Percentiles rank a stretch among this genome's conserved stretches.
phyloP scores from a whole-genome alignment of 176 grass and related monocot species.

The Cenchrus purpureus region DNA sequence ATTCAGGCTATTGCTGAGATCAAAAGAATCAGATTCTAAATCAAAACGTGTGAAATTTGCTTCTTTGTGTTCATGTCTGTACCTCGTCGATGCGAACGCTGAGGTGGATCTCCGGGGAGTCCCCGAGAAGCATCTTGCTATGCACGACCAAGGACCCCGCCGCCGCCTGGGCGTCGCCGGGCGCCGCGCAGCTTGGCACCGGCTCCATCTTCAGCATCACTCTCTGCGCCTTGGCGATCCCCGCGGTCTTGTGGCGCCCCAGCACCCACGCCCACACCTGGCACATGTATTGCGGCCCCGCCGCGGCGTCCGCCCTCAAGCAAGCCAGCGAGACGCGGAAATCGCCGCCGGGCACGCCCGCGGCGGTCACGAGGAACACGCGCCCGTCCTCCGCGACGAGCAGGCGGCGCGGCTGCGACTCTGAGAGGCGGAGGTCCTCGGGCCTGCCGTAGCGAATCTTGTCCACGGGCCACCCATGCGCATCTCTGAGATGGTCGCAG shows the following conservation, averaged over 20 bases:
- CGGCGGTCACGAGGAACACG: conserved; percentile 11
- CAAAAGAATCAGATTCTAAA: background rate
- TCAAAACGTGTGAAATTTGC: background rate
- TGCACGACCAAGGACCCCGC: background rate
- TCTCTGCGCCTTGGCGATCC: background rate
- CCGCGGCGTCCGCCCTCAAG: background rate
- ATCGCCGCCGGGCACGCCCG: background rate
- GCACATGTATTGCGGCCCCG: background rate
- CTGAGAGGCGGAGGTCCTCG: background rate
- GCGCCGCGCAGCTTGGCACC: background rate
- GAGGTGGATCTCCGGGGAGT: background rate
- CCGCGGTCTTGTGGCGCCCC: background rate
- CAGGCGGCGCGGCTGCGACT: background rate
- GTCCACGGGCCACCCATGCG: background rate
- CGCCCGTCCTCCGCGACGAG: background rate
- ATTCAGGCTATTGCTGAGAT: no score
- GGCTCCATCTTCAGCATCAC: background rate
- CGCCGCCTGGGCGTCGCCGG: background rate
- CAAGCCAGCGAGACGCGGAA: background rate
- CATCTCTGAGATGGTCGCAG: background rate
- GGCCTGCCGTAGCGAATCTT: background rate
- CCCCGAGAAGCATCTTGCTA: background rate
- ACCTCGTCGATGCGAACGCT: background rate
- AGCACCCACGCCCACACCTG: background rate
- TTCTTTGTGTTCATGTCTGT: background rate